Base-by-base conservation (phyloP, 345 rosid species). In the Passiflora organensis region DNA sequence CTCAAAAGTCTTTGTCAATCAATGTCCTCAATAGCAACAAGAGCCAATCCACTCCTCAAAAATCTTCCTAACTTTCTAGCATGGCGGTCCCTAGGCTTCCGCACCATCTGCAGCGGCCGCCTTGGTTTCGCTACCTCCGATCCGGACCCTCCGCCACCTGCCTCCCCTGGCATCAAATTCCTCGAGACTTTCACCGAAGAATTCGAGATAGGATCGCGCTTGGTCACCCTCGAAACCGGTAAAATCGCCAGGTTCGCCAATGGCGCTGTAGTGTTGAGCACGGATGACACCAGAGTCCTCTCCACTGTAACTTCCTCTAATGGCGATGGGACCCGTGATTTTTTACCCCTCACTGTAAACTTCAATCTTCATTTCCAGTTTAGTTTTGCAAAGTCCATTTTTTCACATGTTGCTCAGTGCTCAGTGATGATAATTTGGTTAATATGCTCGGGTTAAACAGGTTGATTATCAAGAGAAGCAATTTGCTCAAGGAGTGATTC, bases 391-490 rank as follows among this genome's bases (percentile, higher is more conserved):
- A 41, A 11, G 13, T 41, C n/a, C n/a, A n/a, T n/a, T n/a, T n/a
- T n/a, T n/a, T n/a, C n/a, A n/a, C n/a, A n/a, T n/a, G 13, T 41
- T 41, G 13, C 43, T 41, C 5, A 41, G 13, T 15, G 5, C n/a
- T 32, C 11, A 1, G 4, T 17, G 17, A 38, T 47, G 48, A 44
- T 41, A 13, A 56, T 23, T 61, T 23, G 41, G 18, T 32, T 5
- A 18, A 21, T 45, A 59, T 4, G 16, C 2, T 64, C 52, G 15
- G 43, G 62, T n/a, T n/a, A 21, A 17, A 48, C 64, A 91, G 99
- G 95, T 93, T 73, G 99, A 93, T 66, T 93, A 93, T 73, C 94
- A 89, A 84, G 99, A 93, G 82, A 93, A 88, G 76, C 94, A 78
- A 69, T 93, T 77, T 71, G 99, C 99, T 13, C 87, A 80, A 72